Evolutionary conservation across 2,329 filamentous ascomycete genomes (phyloP).

Genomic region (Fusarium abutilonis): DNA sequence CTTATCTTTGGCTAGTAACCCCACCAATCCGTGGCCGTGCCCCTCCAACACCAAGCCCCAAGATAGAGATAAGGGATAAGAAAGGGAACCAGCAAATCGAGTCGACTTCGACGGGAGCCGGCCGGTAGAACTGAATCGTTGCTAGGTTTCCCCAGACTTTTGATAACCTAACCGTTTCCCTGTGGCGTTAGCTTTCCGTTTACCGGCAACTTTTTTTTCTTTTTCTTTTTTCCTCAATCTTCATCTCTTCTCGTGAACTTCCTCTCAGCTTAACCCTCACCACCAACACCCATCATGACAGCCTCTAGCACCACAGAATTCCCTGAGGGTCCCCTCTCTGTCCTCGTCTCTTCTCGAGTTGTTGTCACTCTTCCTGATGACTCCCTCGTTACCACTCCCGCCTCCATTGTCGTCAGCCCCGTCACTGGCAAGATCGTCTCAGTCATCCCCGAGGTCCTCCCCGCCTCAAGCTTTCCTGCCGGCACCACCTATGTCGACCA

Average conservation of each 20-base stretch:
- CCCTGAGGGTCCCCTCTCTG: conserved; percentile 63
- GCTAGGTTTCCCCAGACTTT: conserved; percentile 20
- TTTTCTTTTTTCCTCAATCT: conserved; percentile 14
- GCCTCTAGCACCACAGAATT: conserved; percentile 36
- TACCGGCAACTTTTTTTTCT: conserved; percentile 5
- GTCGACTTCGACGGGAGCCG: background rate
- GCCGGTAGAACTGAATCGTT: conserved; percentile 15
- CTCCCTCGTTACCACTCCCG: conserved; percentile 74
- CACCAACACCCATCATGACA: conserved; percentile 46
- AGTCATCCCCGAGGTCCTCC: conserved; percentile 78
- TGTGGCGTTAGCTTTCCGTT: conserved; percentile 14
- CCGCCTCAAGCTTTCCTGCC: conserved; percentile 75
- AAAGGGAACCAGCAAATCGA: conserved; percentile 9
- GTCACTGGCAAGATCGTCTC: conserved; percentile 84
- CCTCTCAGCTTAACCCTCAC: background rate
- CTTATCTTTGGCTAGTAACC: conserved; percentile 40
- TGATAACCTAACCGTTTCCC: background rate
- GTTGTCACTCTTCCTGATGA: conserved; percentile 77
- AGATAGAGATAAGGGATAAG: conserved; percentile 41
- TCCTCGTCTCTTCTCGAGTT: conserved; percentile 85
- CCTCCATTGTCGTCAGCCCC: conserved; percentile 82
- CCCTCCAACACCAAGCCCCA: conserved; percentile 10
- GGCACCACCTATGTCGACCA: conserved; percentile 82
- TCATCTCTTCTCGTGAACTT: conserved; percentile 13
- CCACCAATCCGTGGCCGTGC: conserved; percentile 37